Evolutionary conservation across 345 rosid species (phyloP).

Genomic region (Pugionium dolabratum): DNA sequence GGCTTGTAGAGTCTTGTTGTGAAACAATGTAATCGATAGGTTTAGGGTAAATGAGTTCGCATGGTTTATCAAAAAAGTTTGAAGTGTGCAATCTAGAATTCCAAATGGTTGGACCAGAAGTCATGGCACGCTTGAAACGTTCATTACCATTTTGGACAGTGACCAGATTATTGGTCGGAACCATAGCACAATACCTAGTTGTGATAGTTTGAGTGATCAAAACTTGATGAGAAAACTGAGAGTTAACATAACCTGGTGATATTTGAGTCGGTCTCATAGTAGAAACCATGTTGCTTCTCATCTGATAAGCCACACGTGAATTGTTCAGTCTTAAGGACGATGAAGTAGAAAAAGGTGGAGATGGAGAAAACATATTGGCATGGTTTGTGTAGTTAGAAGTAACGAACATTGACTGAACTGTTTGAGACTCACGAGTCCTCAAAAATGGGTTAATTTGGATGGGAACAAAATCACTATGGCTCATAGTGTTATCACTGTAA

Average conservation of each 20-base stretch:
- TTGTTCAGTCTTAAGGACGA: neutral
- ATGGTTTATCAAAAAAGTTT: neutral
- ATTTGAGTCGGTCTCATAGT: neutral
- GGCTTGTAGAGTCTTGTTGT: neutral
- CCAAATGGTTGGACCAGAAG: neutral
- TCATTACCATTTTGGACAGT: neutral
- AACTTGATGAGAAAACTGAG: neutral
- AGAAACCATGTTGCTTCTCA: neutral
- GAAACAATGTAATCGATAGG: neutral
- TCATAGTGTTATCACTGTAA: neutral
- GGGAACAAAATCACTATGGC: neutral
- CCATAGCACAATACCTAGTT: neutral
- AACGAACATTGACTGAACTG: conserved; percentile 1
- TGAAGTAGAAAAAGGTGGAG: neutral
- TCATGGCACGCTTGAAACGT: neutral
- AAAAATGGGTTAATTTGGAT: conserved; percentile 7
- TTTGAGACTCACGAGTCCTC: neutral
- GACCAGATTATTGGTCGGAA: conserved; percentile 10
- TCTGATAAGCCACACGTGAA: neutral
- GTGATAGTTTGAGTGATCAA: neutral
- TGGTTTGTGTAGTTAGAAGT: conserved; percentile 5
- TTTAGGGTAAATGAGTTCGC: neutral
- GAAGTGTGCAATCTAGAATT: neutral
- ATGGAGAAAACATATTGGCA: neutral
- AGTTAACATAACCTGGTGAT: neutral